Percentiles rank a stretch among this genome's conserved stretches.
These are phyloP conservation scores for Diaporthe citrichinensis DNA, from an alignment of 2,329 filamentous ascomycete species.

Conservation along the genomic window DNA sequence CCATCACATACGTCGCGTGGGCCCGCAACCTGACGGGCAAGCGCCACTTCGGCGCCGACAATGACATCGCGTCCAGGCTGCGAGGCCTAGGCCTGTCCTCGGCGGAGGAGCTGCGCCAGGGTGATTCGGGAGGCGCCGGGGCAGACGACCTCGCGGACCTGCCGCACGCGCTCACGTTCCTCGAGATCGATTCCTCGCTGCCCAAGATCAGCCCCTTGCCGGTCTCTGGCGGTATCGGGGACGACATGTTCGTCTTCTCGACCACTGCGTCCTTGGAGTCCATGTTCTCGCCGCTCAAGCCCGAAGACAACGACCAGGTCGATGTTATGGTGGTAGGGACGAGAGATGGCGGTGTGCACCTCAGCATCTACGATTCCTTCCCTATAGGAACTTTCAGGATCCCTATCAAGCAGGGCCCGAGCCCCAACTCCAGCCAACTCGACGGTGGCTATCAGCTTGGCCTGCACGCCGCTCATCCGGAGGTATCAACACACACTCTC, in stretches of 20 bases:
- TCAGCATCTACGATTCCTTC: slow-evolving; percentile 90
- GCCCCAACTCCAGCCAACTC: slow-evolving; percentile 27
- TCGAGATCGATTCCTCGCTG: slow-evolving; percentile 82
- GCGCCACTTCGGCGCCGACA: slow-evolving; percentile 39
- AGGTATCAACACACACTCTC: slow-evolving; percentile 82
- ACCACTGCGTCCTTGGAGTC: slow-evolving; percentile 78
- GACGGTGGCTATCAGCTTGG: slow-evolving; percentile 56
- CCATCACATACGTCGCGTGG: slow-evolving; percentile 69
- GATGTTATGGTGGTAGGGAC: slow-evolving; percentile 85
- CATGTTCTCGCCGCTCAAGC: slow-evolving; percentile 74
- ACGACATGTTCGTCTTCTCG: slow-evolving; percentile 76
- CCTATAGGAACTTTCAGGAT: slow-evolving; percentile 75
- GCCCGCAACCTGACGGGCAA: slow-evolving; percentile 59
- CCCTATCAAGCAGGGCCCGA: slow-evolving; percentile 41
- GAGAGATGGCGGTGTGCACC: slow-evolving; percentile 77
- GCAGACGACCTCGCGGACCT: slow-evolving; percentile 64
- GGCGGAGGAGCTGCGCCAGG: slow-evolving; percentile 44
- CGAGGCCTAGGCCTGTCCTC: slow-evolving; percentile 45
- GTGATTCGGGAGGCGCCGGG: slow-evolving; percentile 39
- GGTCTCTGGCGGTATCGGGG: slow-evolving; percentile 71
- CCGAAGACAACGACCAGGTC: slow-evolving; percentile 79
- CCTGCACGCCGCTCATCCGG: slow-evolving; percentile 79
- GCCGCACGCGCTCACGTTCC: slow-evolving; percentile 79
- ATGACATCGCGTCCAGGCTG: slow-evolving; percentile 47
- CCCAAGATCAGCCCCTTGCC: slow-evolving; percentile 83